Evolutionary conservation across 495 filamentous ascomycete genomes (phyloP), one percentile per base, ranked within the genome.

Genomic region (Pseudevernia furfuracea): DNA sequence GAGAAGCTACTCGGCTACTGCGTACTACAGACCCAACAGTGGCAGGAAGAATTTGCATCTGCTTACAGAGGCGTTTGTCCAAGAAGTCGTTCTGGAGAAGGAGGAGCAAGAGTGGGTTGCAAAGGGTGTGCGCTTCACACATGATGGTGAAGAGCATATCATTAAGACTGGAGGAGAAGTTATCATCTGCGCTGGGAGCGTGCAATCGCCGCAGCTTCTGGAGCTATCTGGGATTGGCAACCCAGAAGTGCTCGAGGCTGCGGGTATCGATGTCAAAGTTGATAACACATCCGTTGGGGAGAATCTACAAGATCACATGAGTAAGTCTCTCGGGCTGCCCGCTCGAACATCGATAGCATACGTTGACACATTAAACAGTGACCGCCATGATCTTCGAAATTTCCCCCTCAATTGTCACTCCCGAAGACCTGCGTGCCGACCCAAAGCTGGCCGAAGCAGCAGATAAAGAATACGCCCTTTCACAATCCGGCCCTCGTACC

Each of bases 261-360:
- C 75, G 8, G 76, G 78, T 0, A 78, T 86, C 32, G 67, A 72
- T 0, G 66, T 78, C 7, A 76, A 78, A 30, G 69, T 82, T 5
- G 69, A 77, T 30, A 78, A 77, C 39, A 70, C 78, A 0, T 77
- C 78, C 23, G 82, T 85, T 3, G 83, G 83, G 8, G 77, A 80
- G 58, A 84, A 85, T 49, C 70, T 85, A 4, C 83, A 86, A 65
- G 82, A 84, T 37, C 82, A 84, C 64, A 64, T 79, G 59, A 79
- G 80, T 78, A 71, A 52, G 74, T 63, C 43, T 60, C 28, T 15
- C 21, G 21, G 48, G 10, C 30, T 15, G 8, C 37, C 28, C 19
- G 25, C 10, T 39, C 7, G 15, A 14, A 23, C n/a, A 28, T 37
- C 25, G 17, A 32, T 34, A 52, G 14, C 3, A 32, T 5, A 17